Percentiles rank a stretch among this genome's conserved stretches.
Evolutionary conservation across 148 eudicot species (phyloP).

Genomic region (Rhododendron williamsianum): DNA sequence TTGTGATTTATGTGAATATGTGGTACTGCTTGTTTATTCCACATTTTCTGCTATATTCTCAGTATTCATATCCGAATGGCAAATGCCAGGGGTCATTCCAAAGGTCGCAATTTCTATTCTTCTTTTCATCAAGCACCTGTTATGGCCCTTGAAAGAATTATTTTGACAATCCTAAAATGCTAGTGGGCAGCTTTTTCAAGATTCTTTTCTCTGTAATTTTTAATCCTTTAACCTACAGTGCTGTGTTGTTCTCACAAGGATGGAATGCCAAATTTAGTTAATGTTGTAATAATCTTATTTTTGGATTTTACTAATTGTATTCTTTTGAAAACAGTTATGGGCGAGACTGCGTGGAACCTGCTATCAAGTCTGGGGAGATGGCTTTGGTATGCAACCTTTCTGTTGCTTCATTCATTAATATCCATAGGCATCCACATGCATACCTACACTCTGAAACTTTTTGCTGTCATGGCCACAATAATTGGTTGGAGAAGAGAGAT

Average conservation of each 20-base stretch:
- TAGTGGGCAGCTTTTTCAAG: background rate
- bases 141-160: background rate
- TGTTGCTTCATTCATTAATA: background rate
- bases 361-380: conserved; percentile 83
- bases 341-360: conserved; percentile 83
- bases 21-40: background rate
- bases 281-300: background rate
- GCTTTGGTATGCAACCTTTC: conserved; percentile 55
- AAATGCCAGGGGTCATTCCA: background rate
- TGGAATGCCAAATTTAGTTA: background rate
- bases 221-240: background rate
- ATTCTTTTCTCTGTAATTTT: background rate
- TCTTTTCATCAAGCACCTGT: background rate
- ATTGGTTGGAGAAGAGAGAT: background rate
- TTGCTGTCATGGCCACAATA: background rate
- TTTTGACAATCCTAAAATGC: background rate
- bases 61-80: background rate
- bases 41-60: background rate
- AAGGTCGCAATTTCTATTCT: background rate
- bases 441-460: background rate
- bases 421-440: background rate
- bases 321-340: conserved; percentile 57
- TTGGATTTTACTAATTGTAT: background rate
- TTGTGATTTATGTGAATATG: background rate
- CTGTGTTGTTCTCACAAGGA: background rate